A percentile compares a stretch with the other conserved stretches of the same genome.
These are phyloP conservation scores for Gossypium aridum DNA, from an alignment of 441 rosid species.

Conservation along the genomic window DNA sequence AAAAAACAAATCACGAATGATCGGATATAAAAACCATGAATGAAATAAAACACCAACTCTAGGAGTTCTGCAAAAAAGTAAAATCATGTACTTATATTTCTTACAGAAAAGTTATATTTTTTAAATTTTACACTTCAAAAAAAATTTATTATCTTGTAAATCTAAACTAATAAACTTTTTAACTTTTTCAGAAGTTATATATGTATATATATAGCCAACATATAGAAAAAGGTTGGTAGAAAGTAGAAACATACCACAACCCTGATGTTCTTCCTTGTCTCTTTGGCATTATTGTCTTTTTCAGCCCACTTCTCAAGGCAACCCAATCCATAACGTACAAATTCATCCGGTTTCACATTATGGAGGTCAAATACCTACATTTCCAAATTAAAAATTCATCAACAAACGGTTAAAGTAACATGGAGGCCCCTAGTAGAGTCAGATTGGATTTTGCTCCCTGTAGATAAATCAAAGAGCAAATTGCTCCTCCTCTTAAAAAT, in stretches of 20 bases:
- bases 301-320: conserved; percentile 67
- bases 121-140: not conserved
- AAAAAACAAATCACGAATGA: not conserved
- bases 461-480: no score
- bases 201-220: not conserved
- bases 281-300: conserved; percentile 62
- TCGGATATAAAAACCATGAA: not conserved
- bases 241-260: conserved; percentile 52
- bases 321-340: conserved; percentile 72
- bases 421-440: no score
- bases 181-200: not conserved
- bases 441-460: no score
- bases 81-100: not conserved
- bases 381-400: conserved; percentile 12
- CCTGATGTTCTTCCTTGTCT: conserved; percentile 67
- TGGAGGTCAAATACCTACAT: conserved; percentile 73
- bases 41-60: not conserved
- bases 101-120: not conserved
- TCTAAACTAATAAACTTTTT: not conserved
- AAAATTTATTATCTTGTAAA: not conserved
- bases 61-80: not conserved
- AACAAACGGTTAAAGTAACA: not conserved
- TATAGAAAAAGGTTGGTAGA: not conserved
- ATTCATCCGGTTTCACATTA: conserved; percentile 76
- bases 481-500: no score